Evolutionary conservation across 129 eudicot genomes (phyloP).

Genomic region (Flaveria robusta): DNA sequence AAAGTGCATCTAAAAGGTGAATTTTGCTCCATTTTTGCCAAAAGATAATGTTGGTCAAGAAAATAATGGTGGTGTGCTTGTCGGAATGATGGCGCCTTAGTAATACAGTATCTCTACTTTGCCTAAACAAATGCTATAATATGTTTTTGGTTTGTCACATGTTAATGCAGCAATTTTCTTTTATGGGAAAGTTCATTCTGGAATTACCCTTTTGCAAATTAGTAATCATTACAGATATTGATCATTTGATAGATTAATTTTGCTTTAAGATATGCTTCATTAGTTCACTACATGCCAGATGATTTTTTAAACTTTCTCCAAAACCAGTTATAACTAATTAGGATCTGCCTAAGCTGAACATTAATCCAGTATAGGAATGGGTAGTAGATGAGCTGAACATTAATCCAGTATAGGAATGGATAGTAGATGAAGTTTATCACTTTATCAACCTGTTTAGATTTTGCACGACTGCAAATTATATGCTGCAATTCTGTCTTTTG

Average conservation of each 20-base stretch:
- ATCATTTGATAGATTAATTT: neutral
- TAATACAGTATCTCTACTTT: neutral
- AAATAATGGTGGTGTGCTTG: too few species aligned
- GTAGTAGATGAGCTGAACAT: neutral
- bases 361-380: neutral
- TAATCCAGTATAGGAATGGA: neutral
- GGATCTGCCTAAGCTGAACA: constrained; percentile 1
- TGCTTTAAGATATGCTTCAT: neutral
- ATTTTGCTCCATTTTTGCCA: neutral
- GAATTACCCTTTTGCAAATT: constrained; percentile 5
- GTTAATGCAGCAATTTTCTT: constrained; percentile 7
- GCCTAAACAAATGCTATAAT: neutral
- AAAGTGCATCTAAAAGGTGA: constrained; percentile 10
- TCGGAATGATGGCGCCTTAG: neutral
- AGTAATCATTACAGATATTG: neutral
- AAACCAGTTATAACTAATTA: neutral
- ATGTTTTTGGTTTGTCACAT: neutral
- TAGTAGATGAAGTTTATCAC: neutral
- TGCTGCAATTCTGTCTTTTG: neutral
- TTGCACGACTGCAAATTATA: neutral
- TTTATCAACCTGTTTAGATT: neutral
- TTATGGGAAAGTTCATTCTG: neutral
- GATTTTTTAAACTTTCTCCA: constrained; percentile 11
- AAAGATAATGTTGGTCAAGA: too few species aligned
- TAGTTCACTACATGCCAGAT: neutral